Evolutionary conservation across 176 grass and related monocot species (phyloP), one percentile per base, ranked within the genome.

Genomic region (Cenchrus purpureus): DNA sequence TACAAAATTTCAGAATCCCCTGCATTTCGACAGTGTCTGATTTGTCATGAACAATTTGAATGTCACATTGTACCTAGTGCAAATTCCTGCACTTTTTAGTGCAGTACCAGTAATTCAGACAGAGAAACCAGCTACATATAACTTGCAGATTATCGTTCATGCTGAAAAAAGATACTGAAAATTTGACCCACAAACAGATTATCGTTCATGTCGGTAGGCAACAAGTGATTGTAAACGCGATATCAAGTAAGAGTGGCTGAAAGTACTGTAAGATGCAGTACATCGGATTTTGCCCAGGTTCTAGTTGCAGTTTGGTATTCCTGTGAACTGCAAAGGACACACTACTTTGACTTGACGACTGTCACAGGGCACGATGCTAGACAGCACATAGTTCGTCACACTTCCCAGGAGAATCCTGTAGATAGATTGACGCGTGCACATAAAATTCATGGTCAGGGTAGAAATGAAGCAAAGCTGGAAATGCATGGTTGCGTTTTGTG

Each of bases 351-450:
- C 88, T 89, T 97, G 34, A 94, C 86, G 50, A 94, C 88, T 0
- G 90, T 97, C 68, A 94, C 92, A 6, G 92, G 88, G 74, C 92
- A 97, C 52, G 90, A 44, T 50, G 92, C 86, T 74, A 14, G 77
- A 84, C 55, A 97, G 51, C 51, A 94, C 86, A 12, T 91, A 92
- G 64, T 90, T 92, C 3, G 90, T 94, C 43, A 92, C 95, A 45
- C 95, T 94, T 69, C 90, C 95, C 4, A 94, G 77, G 11, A 97
- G 86, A 65, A 97, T 90, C 84, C 92, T 94, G 22, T 25, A 25
- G 22, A 78, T 48, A 82, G 12, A 19, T 44, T 69, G 15, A 22
- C 2, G 10, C 5, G 28, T 25, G 22, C 4, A 88, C 15, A 71
- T 0, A 82, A 28, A 86, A 51, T 10, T 6, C 0, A 28, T 7